Base-by-base conservation (phyloP, 2,329 filamentous ascomycete species). In the Paecilomyces sp. region DNA sequence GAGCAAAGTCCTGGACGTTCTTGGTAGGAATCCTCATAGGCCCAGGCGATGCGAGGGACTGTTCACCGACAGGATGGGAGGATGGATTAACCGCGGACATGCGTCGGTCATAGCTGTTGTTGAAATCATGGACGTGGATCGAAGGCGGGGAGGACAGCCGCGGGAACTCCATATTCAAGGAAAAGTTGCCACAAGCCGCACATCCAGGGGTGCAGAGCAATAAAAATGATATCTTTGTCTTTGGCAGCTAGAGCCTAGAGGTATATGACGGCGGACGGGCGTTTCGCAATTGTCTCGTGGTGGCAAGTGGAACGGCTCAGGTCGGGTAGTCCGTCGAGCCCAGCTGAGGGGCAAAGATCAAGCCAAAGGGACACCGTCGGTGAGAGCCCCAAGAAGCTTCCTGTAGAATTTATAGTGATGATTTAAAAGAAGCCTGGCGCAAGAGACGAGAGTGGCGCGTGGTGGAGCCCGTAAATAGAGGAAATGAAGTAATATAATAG, bases 11-110 rank as follows among this genome's bases (percentile, higher is more conserved):
- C 60, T 75, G 71, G 57, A 67, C 69, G 68, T 81, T 79, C 61
- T 81, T 78, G 68, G 82, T 80, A 56, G 84, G 85, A 70, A 89
- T 88, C 61, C 85, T 78, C 84, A 89, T 85, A 65, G 84, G 82
- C 63, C 80, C 80, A 62, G 78, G 77, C 51, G 78, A 72, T 54
- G 76, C 68, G 56, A 71, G 71, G 61, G 75, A 67, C 59, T 73
- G 74, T 51, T 79, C 73, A 59, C 76, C 71, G 68, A 75, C 74
- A 68, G 68, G 72, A 67, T 73, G 72, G 63, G 67, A 70, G 65
- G 61, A 68, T 64, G 68, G 73, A 70, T 67, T 70, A 65, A 69
- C 74, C 68, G 62, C 70, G 66, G 62, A 69, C 67, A 61, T 70
- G 68, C 59, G 67, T 66, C 68, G 68, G 54, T 72, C 70, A 59